Evolutionary conservation across 768 basidiomycete genomes (phyloP), one percentile per base, ranked within the genome.

Genomic region (Serendipita sp.): DNA sequence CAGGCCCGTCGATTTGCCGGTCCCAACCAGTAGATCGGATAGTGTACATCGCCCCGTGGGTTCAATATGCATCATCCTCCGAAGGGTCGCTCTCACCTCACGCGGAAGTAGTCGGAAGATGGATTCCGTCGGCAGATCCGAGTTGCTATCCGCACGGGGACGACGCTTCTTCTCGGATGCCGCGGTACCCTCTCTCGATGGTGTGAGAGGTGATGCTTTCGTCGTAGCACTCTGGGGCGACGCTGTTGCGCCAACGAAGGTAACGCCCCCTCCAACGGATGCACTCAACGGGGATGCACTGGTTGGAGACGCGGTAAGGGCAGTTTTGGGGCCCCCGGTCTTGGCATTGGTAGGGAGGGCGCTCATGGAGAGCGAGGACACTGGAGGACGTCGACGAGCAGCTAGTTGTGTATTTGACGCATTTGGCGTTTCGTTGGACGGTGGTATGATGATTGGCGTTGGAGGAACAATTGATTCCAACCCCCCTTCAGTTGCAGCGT

Each of bases 21-120:
- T 77, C 28, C 93, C 93, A 70, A 86, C 84, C 60, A 98, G 78
- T 56, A 99, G 74, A 71, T 97, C 92, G 11, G 90, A 88, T 63
- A 99, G 81, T 30, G 96, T 97, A 71, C 92, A 95, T 42, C 96
- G 84, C 53, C 85, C 82, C 17, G 80, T 76, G 2, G 95, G 90
- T 70, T 98, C 95, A 53, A 97, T 82, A 68, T 83, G 85, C 67
- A 99, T 77, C 96, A 99, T 99, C 61, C 93, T 82, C 64, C 91
- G 87, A 64, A 99, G 79, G 14, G 88, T 90, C 4, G 85, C 80
- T 42, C 96, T 82, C 14, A 91, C 84, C 74, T 99, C 95, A 61
- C 96, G 85, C 1, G 96, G 96, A 24, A 99, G 79, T 9, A 98
- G 78, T 20, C 95, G 84, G 79, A 99, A 98, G 69, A 99, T 96